These are phyloP conservation scores for Hanseniaspora thailandica DNA, from an alignment of 805 yeast genomes.

Conservation along the genomic window DNA sequence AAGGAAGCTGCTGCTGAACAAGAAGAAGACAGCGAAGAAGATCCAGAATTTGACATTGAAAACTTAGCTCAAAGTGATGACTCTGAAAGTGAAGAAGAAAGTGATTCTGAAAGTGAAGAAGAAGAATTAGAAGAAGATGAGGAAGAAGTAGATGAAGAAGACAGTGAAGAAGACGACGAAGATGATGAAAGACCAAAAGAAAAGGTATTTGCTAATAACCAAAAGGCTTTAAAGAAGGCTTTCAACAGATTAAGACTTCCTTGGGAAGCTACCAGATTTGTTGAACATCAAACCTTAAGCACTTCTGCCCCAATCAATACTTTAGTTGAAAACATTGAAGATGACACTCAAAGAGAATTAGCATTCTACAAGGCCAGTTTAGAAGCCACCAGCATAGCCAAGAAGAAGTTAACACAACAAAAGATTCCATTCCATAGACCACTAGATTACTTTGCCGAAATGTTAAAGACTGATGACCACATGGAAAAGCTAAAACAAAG, in stretches of 20 bases:
- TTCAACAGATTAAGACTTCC: conserved; percentile 53
- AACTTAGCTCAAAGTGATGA: conserved; percentile 46
- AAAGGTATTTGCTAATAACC: conserved; percentile 77
- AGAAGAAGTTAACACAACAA: conserved; percentile 50
- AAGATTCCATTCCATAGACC: conserved; percentile 88
- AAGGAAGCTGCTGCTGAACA: conserved; percentile 33
- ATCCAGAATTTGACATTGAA: conserved; percentile 40
- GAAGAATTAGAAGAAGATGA: conserved; percentile 30
- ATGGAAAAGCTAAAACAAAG: conserved; percentile 86
- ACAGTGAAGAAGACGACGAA: conserved; percentile 84
- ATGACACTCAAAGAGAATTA: conserved; percentile 90
- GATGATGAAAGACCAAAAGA: conserved; percentile 90
- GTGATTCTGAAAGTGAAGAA: conserved; percentile 31
- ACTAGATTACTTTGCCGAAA: conserved; percentile 91
- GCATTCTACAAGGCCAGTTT: conserved; percentile 92
- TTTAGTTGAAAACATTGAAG: conserved; percentile 74
- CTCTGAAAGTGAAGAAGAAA: conserved; percentile 31
- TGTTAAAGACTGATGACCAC: conserved; percentile 95
- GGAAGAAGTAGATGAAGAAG: conserved; percentile 53
- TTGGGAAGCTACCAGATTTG: conserved; percentile 54
- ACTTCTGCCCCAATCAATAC: conserved; percentile 49
- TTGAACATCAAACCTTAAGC: conserved; percentile 69
- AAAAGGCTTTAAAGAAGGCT: conserved; percentile 65
- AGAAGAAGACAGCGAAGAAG: conserved; percentile 36
- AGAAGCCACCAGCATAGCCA: conserved; percentile 65